Percentiles rank a stretch among this genome's conserved stretches.
Conservation (phyloP, 352 stramenopile genomes). For the Phytophthora foliorum region DNA sequence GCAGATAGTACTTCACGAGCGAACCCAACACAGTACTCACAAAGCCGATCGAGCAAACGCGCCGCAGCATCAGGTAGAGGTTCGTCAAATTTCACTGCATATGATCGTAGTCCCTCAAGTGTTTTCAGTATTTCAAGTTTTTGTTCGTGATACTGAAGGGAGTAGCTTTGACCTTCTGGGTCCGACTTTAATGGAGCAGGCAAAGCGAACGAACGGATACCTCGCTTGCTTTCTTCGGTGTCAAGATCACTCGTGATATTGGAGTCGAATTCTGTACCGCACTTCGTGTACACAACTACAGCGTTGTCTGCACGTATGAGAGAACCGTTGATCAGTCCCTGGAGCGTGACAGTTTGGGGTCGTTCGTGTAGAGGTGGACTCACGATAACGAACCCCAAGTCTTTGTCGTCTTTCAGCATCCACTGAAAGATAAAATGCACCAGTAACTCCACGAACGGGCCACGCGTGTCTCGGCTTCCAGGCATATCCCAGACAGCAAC, state of each 20-base stretch:
- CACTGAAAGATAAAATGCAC: conserved; percentile 32
- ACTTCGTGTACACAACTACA: conserved; percentile 41
- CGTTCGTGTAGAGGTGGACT: conserved; percentile 27
- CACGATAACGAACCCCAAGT: conserved; percentile 33
- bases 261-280: conserved; percentile 29
- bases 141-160: neutral
- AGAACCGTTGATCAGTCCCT: conserved; percentile 29
- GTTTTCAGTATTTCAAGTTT: conserved; percentile 7
- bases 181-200: conserved; percentile 5
- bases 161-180: conserved; percentile 17
- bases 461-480: conserved; percentile 31
- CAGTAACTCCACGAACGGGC: conserved; percentile 28
- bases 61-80: conserved; percentile 9
- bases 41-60: conserved; percentile 16
- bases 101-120: neutral
- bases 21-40: neutral
- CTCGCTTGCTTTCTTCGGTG: conserved; percentile 12
- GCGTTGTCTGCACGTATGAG: conserved; percentile 31
- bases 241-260: conserved; percentile 26
- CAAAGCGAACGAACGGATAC: conserved; percentile 28
- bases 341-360: conserved; percentile 8
- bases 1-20: conserved; percentile 14
- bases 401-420: conserved; percentile 25
- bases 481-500: conserved; percentile 41
- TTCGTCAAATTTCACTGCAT: conserved; percentile 12